phyloP scores from a whole-genome alignment of 176 grass and related monocot genomes.

The Paspalum vaginatum region DNA sequence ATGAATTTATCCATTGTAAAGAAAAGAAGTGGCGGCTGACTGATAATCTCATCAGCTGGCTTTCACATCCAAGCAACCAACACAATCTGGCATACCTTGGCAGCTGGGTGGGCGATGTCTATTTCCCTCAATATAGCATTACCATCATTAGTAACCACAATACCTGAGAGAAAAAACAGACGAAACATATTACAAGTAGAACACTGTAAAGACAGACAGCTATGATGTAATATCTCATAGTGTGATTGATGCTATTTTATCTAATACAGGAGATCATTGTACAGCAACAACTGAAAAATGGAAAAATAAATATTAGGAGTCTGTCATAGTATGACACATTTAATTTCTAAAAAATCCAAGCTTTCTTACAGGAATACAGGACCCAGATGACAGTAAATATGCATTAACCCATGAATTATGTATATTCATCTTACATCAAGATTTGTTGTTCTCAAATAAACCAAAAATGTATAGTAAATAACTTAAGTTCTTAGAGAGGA shows the following conservation, averaged over 20 bases:
- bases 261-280: neutral
- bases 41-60: neutral
- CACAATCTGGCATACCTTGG: constrained; percentile 60
- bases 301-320: neutral
- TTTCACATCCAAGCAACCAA: constrained; percentile 1
- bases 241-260: neutral
- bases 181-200: constrained; percentile 13
- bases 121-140: constrained; percentile 97
- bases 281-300: neutral
- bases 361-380: neutral
- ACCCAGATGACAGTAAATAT: neutral
- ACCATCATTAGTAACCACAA: constrained; percentile 97
- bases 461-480: neutral
- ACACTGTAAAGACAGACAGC: neutral
- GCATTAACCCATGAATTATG: neutral
- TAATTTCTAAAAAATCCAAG: neutral
- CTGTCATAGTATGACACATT: neutral
- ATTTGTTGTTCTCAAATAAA: neutral
- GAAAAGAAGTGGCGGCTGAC: neutral
- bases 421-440: neutral
- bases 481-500: neutral
- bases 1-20: neutral
- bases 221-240: neutral
- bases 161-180: constrained; percentile 57
- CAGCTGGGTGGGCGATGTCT: constrained; percentile 96